These are phyloP conservation scores for Barnettozyma californica DNA, from an alignment of 805 yeast species.

Conservation along the genomic window DNA sequence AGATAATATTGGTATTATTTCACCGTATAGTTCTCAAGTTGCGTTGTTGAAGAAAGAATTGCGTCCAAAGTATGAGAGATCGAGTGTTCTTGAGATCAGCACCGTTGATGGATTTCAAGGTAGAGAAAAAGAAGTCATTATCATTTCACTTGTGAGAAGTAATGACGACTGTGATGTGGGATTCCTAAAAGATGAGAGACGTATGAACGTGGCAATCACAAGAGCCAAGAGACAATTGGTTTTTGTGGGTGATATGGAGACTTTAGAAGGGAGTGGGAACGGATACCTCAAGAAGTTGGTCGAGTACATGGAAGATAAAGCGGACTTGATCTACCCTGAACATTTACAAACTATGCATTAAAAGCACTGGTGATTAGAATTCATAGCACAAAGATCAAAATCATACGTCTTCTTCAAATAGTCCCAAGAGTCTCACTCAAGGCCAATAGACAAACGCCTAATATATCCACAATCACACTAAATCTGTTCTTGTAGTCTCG, in stretches of 20 bases:
- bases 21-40: conserved; percentile 91
- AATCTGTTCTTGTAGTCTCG: neutral
- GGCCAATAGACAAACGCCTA: conserved; percentile 1
- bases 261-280: conserved; percentile 30
- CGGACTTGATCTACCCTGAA: conserved; percentile 9
- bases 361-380: neutral
- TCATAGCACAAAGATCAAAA: neutral
- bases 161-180: conserved; percentile 72
- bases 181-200: conserved; percentile 68
- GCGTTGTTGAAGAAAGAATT: conserved; percentile 34
- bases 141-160: conserved; percentile 77
- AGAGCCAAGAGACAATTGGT: conserved; percentile 82
- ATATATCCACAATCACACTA: conserved; percentile 3
- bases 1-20: conserved; percentile 70
- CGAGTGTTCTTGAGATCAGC: conserved; percentile 34
- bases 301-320: conserved; percentile 7
- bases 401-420: neutral
- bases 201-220: conserved; percentile 92
- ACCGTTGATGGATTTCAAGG: conserved; percentile 98
- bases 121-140: conserved; percentile 83
- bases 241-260: conserved; percentile 81
- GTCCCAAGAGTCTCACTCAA: neutral
- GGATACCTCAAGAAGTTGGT: conserved; percentile 5
- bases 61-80: neutral
- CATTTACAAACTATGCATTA: neutral